Percentiles rank a stretch among this genome's conserved stretches.
Conservation (phyloP, 2,329 filamentous ascomycete genomes). For the Aspergillus sojae region DNA sequence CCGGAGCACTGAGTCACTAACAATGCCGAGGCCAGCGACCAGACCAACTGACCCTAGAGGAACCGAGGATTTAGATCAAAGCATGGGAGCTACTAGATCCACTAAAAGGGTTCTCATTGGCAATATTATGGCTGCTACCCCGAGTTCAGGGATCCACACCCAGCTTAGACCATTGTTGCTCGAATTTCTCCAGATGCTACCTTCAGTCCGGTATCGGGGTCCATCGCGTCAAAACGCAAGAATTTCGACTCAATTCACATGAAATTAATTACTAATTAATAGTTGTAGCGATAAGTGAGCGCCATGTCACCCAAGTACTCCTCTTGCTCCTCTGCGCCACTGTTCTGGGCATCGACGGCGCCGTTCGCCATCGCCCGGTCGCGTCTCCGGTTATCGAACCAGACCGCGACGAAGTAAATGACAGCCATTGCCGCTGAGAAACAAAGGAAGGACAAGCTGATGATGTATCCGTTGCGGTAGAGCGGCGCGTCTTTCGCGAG, state of each 20-base stretch:
- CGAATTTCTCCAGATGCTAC: neutral
- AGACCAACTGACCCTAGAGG: too few relatives aligned
- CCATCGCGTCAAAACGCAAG: neutral
- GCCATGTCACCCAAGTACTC: slow-evolving; percentile 44
- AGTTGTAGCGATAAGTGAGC: slow-evolving; percentile 44
- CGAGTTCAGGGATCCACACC: neutral
- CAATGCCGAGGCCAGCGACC: too few relatives aligned
- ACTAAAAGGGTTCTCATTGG: neutral
- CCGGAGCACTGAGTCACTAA: too few relatives aligned
- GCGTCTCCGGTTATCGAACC: slow-evolving; percentile 45
- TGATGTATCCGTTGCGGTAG: slow-evolving; percentile 74
- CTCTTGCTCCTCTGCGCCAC: slow-evolving; percentile 33
- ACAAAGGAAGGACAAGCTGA: slow-evolving; percentile 73
- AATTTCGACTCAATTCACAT: neutral
- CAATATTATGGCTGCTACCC: neutral
- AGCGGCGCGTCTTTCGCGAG: slow-evolving; percentile 65
- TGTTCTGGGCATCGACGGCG: slow-evolving; percentile 12
- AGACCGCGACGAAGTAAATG: slow-evolving; percentile 40
- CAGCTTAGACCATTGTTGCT: neutral
- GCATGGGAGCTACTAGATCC: neutral
- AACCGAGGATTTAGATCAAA: neutral
- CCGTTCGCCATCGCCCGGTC: slow-evolving; percentile 32
- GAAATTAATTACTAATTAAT: slow-evolving; percentile 21
- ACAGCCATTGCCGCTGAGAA: slow-evolving; percentile 61
- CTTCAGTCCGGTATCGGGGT: neutral